Base-by-base conservation (phyloP, 148 eudicot genomes). In the Rhododendron kiyosumense region DNA sequence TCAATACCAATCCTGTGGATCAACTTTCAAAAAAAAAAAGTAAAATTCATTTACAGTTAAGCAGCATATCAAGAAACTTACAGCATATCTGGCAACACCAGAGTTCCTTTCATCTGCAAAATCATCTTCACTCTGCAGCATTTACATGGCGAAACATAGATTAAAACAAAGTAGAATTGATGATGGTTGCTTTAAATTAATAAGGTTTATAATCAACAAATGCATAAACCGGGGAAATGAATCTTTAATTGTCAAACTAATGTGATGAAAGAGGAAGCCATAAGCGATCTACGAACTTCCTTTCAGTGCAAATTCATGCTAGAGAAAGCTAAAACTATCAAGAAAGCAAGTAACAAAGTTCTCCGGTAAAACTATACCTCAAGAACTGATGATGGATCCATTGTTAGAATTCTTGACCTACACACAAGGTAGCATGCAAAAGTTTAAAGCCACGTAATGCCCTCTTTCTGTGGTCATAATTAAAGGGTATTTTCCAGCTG, bases 71-170 rank as follows among this genome's bases (percentile, higher is more conserved):
- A 85, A 71, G 48, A 84, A 87, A 91, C 94, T 85, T 88, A 94
- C 97, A 86, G 93, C 97, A 90, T 91, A 94, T 92, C 83, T 89
- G 5, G 99, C 94, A 78, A 91, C 88, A 81, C 89, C 98, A 78
- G 88, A 38, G 86, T 89, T 93, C 90, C 90, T 94, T 83, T 84
- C 83, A 87, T 91, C 92, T 18, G 45, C 80, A 71, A 92, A 91
- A 78, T 77, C 41, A 69, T 46, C 81, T n/a, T 78, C 86, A 89
- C 74, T 93, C 99, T 96, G 89, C 71, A 81, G 80, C 78, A 88
- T 38, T 84, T 46, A 81, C 79, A 86, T 22, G 63, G 59, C 43
- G 24, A 80, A 28, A 79, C 12, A 38, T 18, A 17, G 38, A 80
- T 26, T 41, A 22, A 54, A 51, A 71, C 15, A 36, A 12, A 34